Evolutionary conservation across 495 filamentous ascomycete species (phyloP).

Genomic region (Cladorrhinum samala): DNA sequence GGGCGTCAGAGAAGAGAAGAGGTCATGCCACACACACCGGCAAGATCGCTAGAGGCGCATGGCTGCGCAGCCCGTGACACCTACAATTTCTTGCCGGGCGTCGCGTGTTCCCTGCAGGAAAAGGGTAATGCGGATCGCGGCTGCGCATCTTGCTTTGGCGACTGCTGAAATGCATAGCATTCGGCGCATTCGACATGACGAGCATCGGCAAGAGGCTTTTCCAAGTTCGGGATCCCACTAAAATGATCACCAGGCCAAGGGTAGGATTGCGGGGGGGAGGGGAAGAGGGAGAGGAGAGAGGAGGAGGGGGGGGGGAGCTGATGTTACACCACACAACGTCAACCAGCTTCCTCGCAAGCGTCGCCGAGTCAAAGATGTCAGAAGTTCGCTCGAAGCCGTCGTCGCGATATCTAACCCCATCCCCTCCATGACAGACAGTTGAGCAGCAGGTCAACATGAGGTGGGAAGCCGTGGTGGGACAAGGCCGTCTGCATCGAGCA

Average conservation of each 20-base stretch:
- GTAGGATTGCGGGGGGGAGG: neutral
- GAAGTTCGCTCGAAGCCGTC: too few relatives aligned
- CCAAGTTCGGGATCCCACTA: neutral
- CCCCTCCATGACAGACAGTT: too few relatives aligned
- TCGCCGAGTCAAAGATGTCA: too few relatives aligned
- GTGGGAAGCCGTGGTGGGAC: neutral
- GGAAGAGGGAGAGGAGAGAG: neutral
- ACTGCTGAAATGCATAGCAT: too few relatives aligned
- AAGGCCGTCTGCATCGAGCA: neutral
- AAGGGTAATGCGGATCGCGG: too few relatives aligned
- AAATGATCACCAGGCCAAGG: neutral
- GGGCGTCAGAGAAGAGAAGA: neutral
- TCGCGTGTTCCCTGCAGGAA: conserved; percentile 13
- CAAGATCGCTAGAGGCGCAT: conserved; percentile 26
- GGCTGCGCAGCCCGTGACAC: conserved; percentile 29
- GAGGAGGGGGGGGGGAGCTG: too few relatives aligned
- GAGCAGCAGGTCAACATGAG: too few relatives aligned
- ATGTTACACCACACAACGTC: neutral
- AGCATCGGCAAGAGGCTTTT: neutral
- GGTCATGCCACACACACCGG: conserved; percentile 13
- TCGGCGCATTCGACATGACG: neutral
- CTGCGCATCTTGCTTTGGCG: too few relatives aligned
- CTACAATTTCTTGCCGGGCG: conserved; percentile 13
- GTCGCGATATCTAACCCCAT: too few relatives aligned
- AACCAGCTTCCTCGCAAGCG: too few relatives aligned